Conservation (phyloP, 345 rosid genomes). For the Lagerstroemia speciosa region DNA sequence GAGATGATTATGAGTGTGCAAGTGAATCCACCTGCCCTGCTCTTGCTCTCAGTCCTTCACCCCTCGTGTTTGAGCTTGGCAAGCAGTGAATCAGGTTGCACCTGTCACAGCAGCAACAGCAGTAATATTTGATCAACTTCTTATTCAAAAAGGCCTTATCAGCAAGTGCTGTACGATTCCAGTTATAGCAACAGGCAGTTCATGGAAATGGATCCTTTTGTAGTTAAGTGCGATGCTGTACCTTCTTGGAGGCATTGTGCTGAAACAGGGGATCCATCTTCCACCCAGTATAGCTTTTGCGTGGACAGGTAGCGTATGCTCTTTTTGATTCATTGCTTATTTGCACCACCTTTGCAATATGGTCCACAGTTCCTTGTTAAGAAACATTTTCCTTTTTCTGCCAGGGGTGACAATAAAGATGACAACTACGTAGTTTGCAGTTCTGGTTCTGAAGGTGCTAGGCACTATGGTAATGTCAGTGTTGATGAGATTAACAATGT, state of each 20-base stretch:
- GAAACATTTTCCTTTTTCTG: slow-evolving; percentile 2
- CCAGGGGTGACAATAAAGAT: slow-evolving; percentile 83
- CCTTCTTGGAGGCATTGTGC: slow-evolving; percentile 27
- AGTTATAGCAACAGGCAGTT: slow-evolving; percentile 28
- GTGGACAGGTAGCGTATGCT: slow-evolving; percentile 44
- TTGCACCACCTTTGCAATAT: not conserved
- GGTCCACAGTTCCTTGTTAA: not conserved
- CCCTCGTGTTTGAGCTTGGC: slow-evolving; percentile 68
- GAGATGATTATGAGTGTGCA: slow-evolving; percentile 41
- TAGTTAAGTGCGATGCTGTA: slow-evolving; percentile 31
- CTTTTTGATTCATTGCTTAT: not conserved
- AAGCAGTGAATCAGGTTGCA: slow-evolving; percentile 59
- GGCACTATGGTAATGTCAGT: slow-evolving; percentile 38
- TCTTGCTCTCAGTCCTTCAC: slow-evolving; percentile 49
- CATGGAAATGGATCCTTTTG: slow-evolving; percentile 36
- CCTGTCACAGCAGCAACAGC: slow-evolving; percentile 55
- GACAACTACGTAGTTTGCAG: slow-evolving; percentile 45
- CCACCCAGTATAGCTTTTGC: slow-evolving; percentile 44
- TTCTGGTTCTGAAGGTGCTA: slow-evolving; percentile 41
- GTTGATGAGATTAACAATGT: slow-evolving; percentile 31
- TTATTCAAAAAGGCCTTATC: slow-evolving; percentile 51
- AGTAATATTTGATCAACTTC: slow-evolving; percentile 64
- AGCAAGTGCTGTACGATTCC: slow-evolving; percentile 38
- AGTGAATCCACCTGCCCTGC: slow-evolving; percentile 50
- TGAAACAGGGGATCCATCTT: slow-evolving; percentile 31